Evolutionary conservation across 2,329 filamentous ascomycete species (phyloP).

Genomic region (Dichotomopilus funicola): DNA sequence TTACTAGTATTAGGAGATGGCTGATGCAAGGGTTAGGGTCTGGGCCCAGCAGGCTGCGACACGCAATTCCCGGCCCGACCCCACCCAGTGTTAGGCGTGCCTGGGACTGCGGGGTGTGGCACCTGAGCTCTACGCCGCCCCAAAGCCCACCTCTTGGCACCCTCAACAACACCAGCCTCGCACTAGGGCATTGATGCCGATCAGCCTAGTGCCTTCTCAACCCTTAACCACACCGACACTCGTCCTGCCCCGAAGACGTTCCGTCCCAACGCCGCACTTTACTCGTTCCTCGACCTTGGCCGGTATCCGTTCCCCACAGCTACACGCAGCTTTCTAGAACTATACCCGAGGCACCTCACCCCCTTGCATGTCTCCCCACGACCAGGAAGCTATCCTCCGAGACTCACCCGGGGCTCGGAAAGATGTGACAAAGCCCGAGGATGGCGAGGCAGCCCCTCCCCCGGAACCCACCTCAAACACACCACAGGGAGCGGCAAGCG

Average conservation of each 20-base stretch:
- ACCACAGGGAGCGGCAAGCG: neutral
- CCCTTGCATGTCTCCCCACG: constrained; percentile 26
- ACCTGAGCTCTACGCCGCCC: neutral
- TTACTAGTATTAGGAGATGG: too few relatives aligned
- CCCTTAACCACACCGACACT: too few relatives aligned
- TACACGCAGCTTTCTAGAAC: neutral
- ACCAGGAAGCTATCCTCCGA: constrained; percentile 14
- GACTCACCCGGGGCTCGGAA: constrained; percentile 17
- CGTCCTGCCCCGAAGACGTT: too few relatives aligned
- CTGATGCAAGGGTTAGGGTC: too few relatives aligned
- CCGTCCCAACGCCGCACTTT: too few relatives aligned
- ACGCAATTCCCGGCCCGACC: too few relatives aligned
- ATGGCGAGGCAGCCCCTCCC: constrained; percentile 11
- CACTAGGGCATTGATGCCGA: neutral
- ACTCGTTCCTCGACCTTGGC: too few relatives aligned
- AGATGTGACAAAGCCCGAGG: constrained; percentile 9
- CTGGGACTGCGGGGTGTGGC: neutral
- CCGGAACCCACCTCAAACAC: neutral
- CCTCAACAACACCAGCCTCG: neutral
- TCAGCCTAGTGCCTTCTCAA: too few relatives aligned
- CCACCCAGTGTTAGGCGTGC: neutral
- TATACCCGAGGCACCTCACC: neutral
- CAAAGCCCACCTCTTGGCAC: neutral
- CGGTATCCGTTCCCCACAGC: too few relatives aligned
- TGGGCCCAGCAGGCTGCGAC: too few relatives aligned